A percentile compares a stretch with the other conserved stretches of the same genome.
Evolutionary conservation across 768 basidiomycete genomes (phyloP).

Genomic region (Austroboletus eburneus): DNA sequence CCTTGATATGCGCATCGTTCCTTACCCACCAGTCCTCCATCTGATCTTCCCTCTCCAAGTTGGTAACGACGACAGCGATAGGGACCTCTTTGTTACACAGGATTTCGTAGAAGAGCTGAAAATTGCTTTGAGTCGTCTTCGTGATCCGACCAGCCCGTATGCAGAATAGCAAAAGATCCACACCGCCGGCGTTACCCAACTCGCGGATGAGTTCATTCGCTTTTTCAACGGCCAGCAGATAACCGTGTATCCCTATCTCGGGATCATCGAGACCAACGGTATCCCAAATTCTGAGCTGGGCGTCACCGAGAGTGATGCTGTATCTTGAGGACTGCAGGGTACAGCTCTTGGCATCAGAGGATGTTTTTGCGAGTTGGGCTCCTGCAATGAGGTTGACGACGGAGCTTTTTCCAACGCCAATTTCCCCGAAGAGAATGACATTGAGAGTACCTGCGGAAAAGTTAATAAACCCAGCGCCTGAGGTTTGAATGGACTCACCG

Average conservation of each 20-base stretch:
- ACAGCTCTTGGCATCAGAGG: slow-evolving; percentile 30
- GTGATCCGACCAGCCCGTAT: slow-evolving; percentile 33
- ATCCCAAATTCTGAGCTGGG: slow-evolving; percentile 25
- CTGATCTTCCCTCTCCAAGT: slow-evolving; percentile 33
- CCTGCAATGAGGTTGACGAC: too few species aligned
- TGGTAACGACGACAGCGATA: slow-evolving; percentile 37
- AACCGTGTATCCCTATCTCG: slow-evolving; percentile 25
- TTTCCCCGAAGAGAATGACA: too few species aligned
- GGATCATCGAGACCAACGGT: slow-evolving; percentile 31
- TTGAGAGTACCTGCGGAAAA: slow-evolving; percentile 32
- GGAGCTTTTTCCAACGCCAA: too few species aligned
- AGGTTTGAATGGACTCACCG: slow-evolving; percentile 10
- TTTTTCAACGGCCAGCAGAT: slow-evolving; percentile 27
- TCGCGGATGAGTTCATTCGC: slow-evolving; percentile 24
- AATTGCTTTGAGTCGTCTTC: slow-evolving; percentile 33
- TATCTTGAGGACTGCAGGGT: slow-evolving; percentile 32
- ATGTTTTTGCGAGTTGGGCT: slow-evolving; percentile 29
- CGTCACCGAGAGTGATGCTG: slow-evolving; percentile 5
- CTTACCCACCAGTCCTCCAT: slow-evolving; percentile 37
- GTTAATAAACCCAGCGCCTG: slow-evolving; percentile 37
- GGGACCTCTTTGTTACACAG: slow-evolving; percentile 39
- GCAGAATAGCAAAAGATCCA: slow-evolving; percentile 37
- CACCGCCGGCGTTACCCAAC: slow-evolving; percentile 21
- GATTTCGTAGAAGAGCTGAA: slow-evolving; percentile 36
- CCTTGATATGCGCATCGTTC: slow-evolving; percentile 23